phyloP scores from a whole-genome alignment of 345 rosid species.

The Camelina laxa region DNA sequence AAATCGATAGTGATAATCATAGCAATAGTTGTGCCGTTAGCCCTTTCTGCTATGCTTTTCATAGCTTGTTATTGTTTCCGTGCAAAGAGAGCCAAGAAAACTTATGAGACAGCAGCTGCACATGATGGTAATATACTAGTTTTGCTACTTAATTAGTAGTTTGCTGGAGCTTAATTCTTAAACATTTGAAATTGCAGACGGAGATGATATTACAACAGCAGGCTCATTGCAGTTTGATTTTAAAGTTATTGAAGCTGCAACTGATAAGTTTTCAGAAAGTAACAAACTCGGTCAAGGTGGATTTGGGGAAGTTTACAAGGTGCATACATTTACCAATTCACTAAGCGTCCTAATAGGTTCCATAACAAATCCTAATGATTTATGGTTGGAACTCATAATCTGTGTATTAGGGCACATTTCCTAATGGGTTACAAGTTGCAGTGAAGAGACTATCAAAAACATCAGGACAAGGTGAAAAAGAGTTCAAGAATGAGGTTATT shows the following conservation, averaged over 20 bases:
- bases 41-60: constrained; percentile 26
- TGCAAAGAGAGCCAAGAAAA: constrained; percentile 9
- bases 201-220: constrained; percentile 39
- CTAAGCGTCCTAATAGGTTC: neutral
- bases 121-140: constrained; percentile 8
- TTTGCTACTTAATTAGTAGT: neutral
- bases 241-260: constrained; percentile 49
- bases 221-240: constrained; percentile 57
- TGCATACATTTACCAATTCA: neutral
- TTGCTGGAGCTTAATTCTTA: neutral
- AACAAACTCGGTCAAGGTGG: constrained; percentile 70
- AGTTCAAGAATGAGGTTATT: constrained; percentile 56
- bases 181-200: constrained; percentile 32
- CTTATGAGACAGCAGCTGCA: constrained; percentile 11
- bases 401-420: constrained; percentile 51
- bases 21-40: constrained; percentile 41
- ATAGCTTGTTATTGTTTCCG: neutral
- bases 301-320: constrained; percentile 4
- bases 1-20: constrained; percentile 25
- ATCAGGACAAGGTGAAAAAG: constrained; percentile 56
- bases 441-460: constrained; percentile 53
- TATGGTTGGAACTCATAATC: neutral
- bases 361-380: neutral
- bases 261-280: constrained; percentile 47
- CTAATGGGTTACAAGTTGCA: constrained; percentile 49